Conservation (phyloP, 164 flowering plant species). For the Stephania japonica region DNA sequence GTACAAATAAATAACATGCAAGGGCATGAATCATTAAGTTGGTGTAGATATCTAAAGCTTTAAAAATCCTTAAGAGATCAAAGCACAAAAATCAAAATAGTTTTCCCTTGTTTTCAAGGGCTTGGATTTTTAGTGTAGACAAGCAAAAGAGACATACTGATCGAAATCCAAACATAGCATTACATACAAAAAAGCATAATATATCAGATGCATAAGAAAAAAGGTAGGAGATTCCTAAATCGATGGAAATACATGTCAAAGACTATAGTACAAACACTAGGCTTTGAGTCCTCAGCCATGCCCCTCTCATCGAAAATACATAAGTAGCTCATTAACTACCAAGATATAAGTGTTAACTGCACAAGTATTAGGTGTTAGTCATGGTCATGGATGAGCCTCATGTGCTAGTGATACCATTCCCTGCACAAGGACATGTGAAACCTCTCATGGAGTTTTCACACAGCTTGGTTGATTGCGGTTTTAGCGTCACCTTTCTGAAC, state of each 20-base stretch:
- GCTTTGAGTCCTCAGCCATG: background rate
- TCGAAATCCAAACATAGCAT: no score
- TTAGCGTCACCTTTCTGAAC: constrained; percentile 23
- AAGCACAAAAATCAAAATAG: no score
- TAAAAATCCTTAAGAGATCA: no score
- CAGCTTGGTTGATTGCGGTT: constrained; percentile 21
- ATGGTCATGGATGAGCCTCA: constrained; percentile 18
- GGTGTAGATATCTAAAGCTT: no score
- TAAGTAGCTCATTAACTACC: background rate
- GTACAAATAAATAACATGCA: no score
- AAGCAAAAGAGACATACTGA: no score
- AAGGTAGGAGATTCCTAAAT: background rate
- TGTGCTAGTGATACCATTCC: constrained; percentile 18
- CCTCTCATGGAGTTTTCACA: constrained; percentile 26
- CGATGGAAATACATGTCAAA: background rate
- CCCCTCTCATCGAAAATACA: background rate
- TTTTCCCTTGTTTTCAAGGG: no score
- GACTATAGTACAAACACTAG: background rate
- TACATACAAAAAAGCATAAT: no score
- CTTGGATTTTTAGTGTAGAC: no score
- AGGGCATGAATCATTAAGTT: no score
- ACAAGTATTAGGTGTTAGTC: background rate
- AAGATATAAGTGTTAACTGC: background rate
- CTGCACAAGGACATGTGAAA: constrained; percentile 26
- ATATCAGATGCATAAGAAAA: no score